A percentile compares a stretch with the other conserved stretches of the same genome.
Conservation (phyloP, 345 rosid species). For the Cardiospermum halicacabum region DNA sequence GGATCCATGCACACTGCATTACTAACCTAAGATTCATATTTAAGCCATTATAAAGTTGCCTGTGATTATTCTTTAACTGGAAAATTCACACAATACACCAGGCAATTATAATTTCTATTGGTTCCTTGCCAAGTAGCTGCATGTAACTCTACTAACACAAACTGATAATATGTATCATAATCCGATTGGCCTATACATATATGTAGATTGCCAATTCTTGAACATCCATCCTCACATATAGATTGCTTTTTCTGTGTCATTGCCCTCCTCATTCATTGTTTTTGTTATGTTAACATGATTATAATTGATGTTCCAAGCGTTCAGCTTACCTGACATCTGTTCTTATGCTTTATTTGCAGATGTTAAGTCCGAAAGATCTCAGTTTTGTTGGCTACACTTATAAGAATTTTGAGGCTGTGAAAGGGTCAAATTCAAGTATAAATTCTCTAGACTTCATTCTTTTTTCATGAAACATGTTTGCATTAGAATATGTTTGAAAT, state of each 20-base stretch:
- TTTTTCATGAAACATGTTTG: neutral
- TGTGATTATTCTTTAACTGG: too few species aligned
- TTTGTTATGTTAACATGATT: neutral
- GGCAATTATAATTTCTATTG: too few species aligned
- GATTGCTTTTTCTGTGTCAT: neutral
- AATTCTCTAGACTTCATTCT: neutral
- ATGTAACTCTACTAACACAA: too few species aligned
- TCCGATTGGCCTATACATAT: too few species aligned
- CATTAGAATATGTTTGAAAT: neutral
- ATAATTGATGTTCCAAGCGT: neutral
- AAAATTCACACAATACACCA: too few species aligned
- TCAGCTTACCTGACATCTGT: conserved; percentile 8
- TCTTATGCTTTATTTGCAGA: conserved; percentile 35
- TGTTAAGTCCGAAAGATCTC: conserved; percentile 57
- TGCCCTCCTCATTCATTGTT: neutral
- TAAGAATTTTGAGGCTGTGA: conserved; percentile 81
- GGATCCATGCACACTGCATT: too few species aligned
- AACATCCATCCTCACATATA: neutral
- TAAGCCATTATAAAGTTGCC: too few species aligned
- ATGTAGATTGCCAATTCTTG: neutral
- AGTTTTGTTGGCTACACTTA: conserved; percentile 91
- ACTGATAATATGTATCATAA: too few species aligned
- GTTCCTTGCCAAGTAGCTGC: too few species aligned
- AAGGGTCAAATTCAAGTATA: conserved; percentile 31
- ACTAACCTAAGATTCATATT: too few species aligned